Evolutionary conservation across 1,284 basidiomycete genomes (phyloP).

Genomic region (Meripilus lineatus): DNA sequence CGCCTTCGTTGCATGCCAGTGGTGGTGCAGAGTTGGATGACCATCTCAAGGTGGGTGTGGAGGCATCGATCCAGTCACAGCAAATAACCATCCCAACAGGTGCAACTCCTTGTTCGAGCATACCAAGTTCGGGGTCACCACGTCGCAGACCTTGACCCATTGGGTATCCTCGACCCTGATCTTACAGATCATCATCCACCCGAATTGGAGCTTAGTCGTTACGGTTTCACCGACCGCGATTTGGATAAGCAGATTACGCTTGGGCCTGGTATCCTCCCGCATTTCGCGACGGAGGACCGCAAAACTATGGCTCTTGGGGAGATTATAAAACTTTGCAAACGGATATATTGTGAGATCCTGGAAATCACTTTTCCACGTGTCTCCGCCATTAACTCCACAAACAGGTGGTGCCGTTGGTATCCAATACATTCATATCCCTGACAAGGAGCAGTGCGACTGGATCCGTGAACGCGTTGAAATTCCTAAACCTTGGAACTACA

Average conservation of each 20-base stretch:
- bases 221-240: constrained; percentile 93
- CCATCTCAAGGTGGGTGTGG: constrained; percentile 77
- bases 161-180: constrained; percentile 90
- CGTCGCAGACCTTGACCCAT: constrained; percentile 91
- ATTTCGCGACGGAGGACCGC: constrained; percentile 83
- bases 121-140: constrained; percentile 99
- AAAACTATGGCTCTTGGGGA: constrained; percentile 89
- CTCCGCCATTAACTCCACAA: background rate
- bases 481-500: constrained; percentile 98
- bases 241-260: constrained; percentile 93
- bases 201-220: constrained; percentile 88
- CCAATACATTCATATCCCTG: constrained; percentile 98
- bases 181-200: constrained; percentile 73
- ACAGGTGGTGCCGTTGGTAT: constrained; percentile 90
- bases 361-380: constrained; percentile 4
- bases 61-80: constrained; percentile 1
- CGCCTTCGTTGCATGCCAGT: constrained; percentile 73
- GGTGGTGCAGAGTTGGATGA: constrained; percentile 82
- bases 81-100: constrained; percentile 40
- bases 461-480: constrained; percentile 95
- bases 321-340: constrained; percentile 89
- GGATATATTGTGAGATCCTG: constrained; percentile 83
- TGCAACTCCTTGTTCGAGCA: constrained; percentile 94
- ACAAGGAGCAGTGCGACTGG: constrained; percentile 99
- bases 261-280: constrained; percentile 93